These are phyloP conservation scores for Cyclocybe cylindracea DNA, from an alignment of 768 basidiomycete species.

Conservation along the genomic window DNA sequence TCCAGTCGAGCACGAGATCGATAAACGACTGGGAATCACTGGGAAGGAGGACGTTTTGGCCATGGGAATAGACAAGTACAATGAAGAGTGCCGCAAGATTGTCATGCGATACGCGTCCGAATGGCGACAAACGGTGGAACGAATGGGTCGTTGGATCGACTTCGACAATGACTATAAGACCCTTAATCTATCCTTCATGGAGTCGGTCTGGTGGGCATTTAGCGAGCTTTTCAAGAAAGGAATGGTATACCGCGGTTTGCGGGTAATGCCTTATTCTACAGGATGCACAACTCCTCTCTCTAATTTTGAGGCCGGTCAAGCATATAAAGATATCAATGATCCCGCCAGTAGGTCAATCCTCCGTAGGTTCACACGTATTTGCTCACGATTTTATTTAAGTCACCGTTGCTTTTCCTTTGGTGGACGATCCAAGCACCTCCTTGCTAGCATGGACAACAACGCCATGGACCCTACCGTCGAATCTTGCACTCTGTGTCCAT, in stretches of 20 bases:
- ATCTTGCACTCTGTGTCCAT: constrained; percentile 93
- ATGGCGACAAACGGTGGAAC: constrained; percentile 93
- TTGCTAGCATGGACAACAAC: constrained; percentile 99
- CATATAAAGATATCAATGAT: constrained; percentile 92
- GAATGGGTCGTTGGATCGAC: constrained; percentile 99
- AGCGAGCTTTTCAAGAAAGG: constrained; percentile 89
- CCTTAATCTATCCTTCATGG: constrained; percentile 91
- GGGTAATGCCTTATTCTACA: constrained; percentile 98
- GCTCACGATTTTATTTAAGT: constrained; percentile 43
- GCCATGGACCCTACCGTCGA: constrained; percentile 97
- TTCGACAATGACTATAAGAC: constrained; percentile 99
- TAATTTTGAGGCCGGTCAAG: constrained; percentile 94
- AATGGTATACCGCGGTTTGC: constrained; percentile 89
- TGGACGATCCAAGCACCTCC: constrained; percentile 89
- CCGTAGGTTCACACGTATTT: neutral
- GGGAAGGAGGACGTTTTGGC: constrained; percentile 90
- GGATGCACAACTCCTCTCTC: constrained; percentile 95
- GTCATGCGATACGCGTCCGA: constrained; percentile 96
- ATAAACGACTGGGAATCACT: constrained; percentile 92
- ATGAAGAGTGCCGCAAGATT: constrained; percentile 93
- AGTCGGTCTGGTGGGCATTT: constrained; percentile 99
- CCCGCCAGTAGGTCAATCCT: constrained; percentile 67
- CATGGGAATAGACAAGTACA: constrained; percentile 98
- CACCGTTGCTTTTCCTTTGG: constrained; percentile 89
- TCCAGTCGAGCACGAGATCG: constrained; percentile 99